Conservation (phyloP, 495 filamentous ascomycete genomes). For the Sordaria brevicollis region DNA sequence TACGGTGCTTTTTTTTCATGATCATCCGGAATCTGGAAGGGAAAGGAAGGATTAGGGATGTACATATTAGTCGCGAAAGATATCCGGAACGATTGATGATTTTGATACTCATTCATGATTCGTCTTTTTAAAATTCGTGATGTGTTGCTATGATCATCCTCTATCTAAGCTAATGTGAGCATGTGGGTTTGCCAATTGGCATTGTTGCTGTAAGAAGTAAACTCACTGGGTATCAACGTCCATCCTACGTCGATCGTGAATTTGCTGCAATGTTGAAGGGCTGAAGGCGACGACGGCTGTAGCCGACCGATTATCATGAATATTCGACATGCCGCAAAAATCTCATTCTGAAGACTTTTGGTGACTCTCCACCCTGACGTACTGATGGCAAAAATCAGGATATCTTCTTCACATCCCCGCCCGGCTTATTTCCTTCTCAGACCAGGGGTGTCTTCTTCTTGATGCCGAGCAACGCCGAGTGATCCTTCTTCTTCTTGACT, state of each 20-base stretch:
- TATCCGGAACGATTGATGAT: background rate
- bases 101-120: background rate
- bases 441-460: constrained; percentile 69
- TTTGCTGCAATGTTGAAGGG: background rate
- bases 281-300: background rate
- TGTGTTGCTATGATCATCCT: background rate
- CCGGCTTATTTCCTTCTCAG: constrained; percentile 11
- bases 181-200: background rate
- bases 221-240: background rate
- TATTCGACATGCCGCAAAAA: background rate
- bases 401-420: background rate
- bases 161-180: background rate
- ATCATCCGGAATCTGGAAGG: background rate
- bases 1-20: background rate
- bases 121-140: background rate
- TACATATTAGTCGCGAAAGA: background rate
- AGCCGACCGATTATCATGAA: background rate
- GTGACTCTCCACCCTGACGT: background rate
- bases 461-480: constrained; percentile 64
- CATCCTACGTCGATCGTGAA: background rate
- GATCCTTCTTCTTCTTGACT: constrained; percentile 77
- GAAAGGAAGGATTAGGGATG: background rate
- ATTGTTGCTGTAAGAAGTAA: background rate
- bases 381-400: background rate
- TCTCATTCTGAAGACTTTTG: background rate